These are phyloP conservation scores for Akanthomyces uredinophilus DNA, from an alignment of 2,329 filamentous ascomycete species.

Conservation along the genomic window DNA sequence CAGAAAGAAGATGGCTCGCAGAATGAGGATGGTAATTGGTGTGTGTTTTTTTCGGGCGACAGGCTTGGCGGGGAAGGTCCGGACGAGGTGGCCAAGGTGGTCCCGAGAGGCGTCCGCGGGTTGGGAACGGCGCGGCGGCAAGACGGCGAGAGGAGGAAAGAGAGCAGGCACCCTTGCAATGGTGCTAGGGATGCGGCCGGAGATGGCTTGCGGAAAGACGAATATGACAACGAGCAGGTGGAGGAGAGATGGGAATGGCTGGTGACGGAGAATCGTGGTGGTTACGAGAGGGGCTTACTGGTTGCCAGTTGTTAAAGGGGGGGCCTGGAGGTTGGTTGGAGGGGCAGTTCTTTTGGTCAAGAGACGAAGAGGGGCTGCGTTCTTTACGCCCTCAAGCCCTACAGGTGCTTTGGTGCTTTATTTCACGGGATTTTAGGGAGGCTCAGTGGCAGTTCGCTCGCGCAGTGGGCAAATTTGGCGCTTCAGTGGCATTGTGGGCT, in stretches of 20 bases:
- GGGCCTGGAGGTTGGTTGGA: too few species aligned
- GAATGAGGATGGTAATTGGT: neutral
- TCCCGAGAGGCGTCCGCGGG: neutral
- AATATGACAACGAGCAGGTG: neutral
- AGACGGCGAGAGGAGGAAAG: neutral
- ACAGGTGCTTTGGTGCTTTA: neutral
- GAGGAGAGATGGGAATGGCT: slow-evolving; percentile 3
- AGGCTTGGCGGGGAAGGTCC: slow-evolving; percentile 6
- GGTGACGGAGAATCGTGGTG: neutral
- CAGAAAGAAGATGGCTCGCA: neutral
- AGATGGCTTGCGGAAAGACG: neutral
- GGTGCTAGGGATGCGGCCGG: neutral
- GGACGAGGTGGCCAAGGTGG: neutral
- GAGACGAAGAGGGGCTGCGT: too few species aligned
- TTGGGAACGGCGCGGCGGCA: neutral
- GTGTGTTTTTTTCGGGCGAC: neutral
- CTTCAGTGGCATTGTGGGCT: neutral
- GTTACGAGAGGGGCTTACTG: neutral
- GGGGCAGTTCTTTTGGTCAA: too few species aligned
- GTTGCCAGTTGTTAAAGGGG: too few species aligned
- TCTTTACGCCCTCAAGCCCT: too few species aligned
- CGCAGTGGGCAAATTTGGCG: neutral
- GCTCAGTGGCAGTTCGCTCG: neutral
- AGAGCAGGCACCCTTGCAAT: neutral
- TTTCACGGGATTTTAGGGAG: neutral